A percentile compares a stretch with the other conserved stretches of the same genome.
These are phyloP conservation scores for Dissophora globulifera DNA, from an alignment of 192 early-diverging fungal genomes.

Conservation along the genomic window DNA sequence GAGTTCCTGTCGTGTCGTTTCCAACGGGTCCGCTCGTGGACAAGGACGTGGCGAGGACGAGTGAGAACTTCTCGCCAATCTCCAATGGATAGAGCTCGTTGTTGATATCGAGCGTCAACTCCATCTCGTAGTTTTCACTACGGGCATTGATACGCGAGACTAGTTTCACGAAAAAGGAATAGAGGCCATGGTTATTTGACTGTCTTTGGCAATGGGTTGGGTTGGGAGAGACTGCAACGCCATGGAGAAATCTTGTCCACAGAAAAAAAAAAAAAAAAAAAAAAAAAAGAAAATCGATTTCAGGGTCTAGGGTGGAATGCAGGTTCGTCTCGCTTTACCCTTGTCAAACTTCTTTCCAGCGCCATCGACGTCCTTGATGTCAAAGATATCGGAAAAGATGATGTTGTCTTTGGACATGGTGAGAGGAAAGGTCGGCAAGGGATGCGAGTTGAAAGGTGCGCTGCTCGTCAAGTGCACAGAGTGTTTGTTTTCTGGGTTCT, in stretches of 20 bases:
- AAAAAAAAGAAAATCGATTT: too few species aligned
- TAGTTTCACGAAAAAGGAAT: constrained; percentile 34
- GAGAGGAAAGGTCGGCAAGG: neutral
- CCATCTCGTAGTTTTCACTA: constrained; percentile 88
- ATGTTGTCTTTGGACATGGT: constrained; percentile 78
- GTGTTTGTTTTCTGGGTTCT: too few species aligned
- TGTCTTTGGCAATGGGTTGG: neutral
- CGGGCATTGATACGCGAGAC: constrained; percentile 89
- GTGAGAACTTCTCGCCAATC: constrained; percentile 84
- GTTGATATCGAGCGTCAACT: constrained; percentile 94
- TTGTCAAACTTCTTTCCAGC: constrained; percentile 95
- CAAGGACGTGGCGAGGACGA: constrained; percentile 86
- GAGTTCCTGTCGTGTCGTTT: constrained; percentile 59
- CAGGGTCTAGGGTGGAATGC: too few species aligned
- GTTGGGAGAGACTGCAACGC: neutral
- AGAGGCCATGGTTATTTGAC: neutral
- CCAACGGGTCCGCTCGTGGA: constrained; percentile 65
- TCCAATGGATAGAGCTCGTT: constrained; percentile 92
- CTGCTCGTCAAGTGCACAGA: too few species aligned
- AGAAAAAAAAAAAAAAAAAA: too few species aligned
- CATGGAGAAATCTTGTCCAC: neutral
- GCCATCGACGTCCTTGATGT: constrained; percentile 88
- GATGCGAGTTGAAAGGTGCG: too few species aligned
- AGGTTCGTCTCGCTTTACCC: too few species aligned
- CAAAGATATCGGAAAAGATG: constrained; percentile 90